Evolutionary conservation across 2,329 filamentous ascomycete genomes (phyloP).

Genomic region (Claviceps sp.): DNA sequence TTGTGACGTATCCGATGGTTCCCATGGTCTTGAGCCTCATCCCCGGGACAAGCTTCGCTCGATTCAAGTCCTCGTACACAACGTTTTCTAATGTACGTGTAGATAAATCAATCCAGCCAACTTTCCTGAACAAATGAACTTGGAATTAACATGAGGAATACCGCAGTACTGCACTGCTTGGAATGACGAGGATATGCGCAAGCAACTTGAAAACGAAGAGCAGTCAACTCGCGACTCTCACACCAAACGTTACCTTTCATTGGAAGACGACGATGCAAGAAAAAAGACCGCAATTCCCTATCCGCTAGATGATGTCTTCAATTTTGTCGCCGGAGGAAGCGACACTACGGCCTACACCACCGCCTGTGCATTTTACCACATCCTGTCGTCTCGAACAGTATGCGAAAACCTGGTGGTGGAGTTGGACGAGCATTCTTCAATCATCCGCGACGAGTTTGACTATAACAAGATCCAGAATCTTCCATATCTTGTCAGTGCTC

Average conservation of each 20-base stretch:
- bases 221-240: background rate
- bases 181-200: background rate
- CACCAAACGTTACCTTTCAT: background rate
- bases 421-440: background rate
- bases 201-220: background rate
- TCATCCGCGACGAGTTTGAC: background rate
- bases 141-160: no score
- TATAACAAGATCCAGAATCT: background rate
- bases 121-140: no score
- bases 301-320: background rate
- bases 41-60: background rate
- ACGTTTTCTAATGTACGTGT: background rate
- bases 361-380: background rate
- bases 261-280: background rate
- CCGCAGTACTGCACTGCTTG: background rate
- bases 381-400: background rate
- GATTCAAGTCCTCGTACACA: background rate
- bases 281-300: background rate
- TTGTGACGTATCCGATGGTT: background rate
- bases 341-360: slow-evolving; percentile 1
- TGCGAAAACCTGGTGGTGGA: background rate
- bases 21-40: background rate
- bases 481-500: background rate
- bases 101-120: no score
- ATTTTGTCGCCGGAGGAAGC: background rate